Evolutionary conservation across 2,329 filamentous ascomycete genomes (phyloP).

Genomic region (Colletotrichum graminicola): DNA sequence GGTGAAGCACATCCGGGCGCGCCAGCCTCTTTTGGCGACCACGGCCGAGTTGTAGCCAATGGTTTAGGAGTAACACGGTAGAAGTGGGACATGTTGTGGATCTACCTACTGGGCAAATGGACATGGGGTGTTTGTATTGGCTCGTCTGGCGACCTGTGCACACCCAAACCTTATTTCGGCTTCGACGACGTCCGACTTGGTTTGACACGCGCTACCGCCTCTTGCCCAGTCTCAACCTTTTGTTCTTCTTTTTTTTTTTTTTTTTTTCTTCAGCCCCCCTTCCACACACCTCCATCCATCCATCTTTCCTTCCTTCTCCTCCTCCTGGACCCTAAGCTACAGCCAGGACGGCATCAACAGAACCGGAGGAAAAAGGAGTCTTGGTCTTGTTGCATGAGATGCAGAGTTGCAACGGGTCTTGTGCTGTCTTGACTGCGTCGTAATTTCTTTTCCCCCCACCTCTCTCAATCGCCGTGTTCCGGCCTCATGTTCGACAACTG

Average conservation of each 20-base stretch:
- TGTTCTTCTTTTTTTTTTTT: not conserved
- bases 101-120: constrained; percentile 5
- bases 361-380: not conserved
- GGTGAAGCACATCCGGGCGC: constrained; percentile 48
- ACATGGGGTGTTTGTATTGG: constrained; percentile 33
- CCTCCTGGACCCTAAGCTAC: not conserved
- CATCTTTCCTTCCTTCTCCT: not conserved
- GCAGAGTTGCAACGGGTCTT: constrained; percentile 6
- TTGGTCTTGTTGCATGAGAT: constrained; percentile 20
- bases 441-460: not conserved
- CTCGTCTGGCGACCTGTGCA: constrained; percentile 21
- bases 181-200: constrained; percentile 47
- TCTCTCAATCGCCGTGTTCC: not conserved
- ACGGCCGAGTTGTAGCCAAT: constrained; percentile 1
- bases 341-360: not conserved
- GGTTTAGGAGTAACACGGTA: not conserved
- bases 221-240: constrained; percentile 28
- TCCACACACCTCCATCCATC: no score
- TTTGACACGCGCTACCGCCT: constrained; percentile 33
- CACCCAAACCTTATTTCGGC: constrained; percentile 53
- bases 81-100: constrained; percentile 12
- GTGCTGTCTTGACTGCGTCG: not conserved
- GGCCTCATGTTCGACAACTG: not conserved
- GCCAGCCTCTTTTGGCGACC: constrained; percentile 25
- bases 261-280: not conserved